Conservation (phyloP, 306 rosid species). For the Cucurbita argyrosperma region DNA sequence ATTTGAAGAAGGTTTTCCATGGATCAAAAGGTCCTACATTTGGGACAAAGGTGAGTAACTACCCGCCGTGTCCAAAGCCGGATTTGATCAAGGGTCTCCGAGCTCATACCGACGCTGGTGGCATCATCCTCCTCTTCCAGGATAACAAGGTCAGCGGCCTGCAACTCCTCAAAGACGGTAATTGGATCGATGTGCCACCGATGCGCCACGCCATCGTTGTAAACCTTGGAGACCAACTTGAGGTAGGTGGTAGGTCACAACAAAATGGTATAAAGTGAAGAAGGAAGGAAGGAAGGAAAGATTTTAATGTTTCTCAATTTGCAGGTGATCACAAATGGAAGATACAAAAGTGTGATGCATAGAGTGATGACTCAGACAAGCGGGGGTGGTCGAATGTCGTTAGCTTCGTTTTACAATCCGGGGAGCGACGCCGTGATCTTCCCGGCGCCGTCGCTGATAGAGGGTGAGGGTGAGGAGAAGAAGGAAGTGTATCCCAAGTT, state of each 20-base stretch:
- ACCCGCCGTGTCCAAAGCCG: conserved; percentile 79
- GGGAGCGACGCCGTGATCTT: conserved; percentile 75
- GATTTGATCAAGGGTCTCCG: conserved; percentile 82
- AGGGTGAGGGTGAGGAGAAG: conserved; percentile 29
- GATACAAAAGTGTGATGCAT: conserved; percentile 81
- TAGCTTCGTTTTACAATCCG: conserved; percentile 91
- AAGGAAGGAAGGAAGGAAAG: neutral
- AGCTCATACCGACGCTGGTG: conserved; percentile 90
- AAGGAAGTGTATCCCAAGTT: conserved; percentile 60
- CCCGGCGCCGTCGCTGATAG: conserved; percentile 64
- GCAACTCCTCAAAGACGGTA: conserved; percentile 68
- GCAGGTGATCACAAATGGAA: conserved; percentile 60
- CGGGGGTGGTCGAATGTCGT: conserved; percentile 63
- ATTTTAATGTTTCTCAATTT: neutral
- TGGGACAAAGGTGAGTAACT: conserved; percentile 86
- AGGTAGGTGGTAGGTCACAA: conserved; percentile 23
- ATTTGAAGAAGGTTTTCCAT: conserved; percentile 56
- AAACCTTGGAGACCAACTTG: conserved; percentile 86
- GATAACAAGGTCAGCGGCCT: conserved; percentile 86
- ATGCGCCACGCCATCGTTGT: conserved; percentile 79
- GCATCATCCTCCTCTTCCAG: conserved; percentile 81
- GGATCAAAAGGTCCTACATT: conserved; percentile 78
- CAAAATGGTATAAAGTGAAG: neutral
- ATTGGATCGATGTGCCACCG: conserved; percentile 88
- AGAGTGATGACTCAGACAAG: conserved; percentile 66